Evolutionary conservation across 2,329 filamentous ascomycete species (phyloP).

Genomic region (Colletotrichum salicis): DNA sequence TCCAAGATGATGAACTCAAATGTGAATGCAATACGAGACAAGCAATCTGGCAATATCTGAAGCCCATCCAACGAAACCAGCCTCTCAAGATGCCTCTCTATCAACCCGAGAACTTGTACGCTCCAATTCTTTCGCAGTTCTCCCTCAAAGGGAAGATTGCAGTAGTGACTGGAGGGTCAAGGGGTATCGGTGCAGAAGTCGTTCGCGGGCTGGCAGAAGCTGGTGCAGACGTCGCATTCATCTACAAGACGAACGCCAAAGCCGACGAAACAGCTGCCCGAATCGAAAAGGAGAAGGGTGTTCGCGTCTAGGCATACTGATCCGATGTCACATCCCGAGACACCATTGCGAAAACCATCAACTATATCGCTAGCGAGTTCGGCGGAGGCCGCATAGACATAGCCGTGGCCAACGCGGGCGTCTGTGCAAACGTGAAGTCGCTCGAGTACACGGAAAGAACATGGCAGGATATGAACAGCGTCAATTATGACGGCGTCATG

Average conservation of each 20-base stretch:
- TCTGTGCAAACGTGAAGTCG: background rate
- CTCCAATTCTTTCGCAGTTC: too few relatives aligned
- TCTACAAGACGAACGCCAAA: background rate
- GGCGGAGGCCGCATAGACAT: background rate
- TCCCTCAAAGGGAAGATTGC: background rate
- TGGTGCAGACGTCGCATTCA: background rate
- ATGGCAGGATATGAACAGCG: background rate
- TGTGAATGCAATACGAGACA: too few relatives aligned
- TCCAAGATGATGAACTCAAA: too few relatives aligned
- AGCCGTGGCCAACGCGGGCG: background rate
- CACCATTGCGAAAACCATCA: background rate
- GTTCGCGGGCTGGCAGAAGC: background rate
- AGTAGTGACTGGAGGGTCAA: background rate
- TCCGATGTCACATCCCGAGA: background rate
- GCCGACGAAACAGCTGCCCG: background rate
- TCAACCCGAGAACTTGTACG: too few relatives aligned
- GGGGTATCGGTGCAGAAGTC: background rate
- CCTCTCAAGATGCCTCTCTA: too few relatives aligned
- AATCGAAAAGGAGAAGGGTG: background rate
- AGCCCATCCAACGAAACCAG: too few relatives aligned
- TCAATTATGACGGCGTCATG: background rate
- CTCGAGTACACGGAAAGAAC: background rate
- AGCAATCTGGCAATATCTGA: too few relatives aligned
- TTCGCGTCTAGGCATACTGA: background rate
- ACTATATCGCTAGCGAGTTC: background rate